Base-by-base conservation (phyloP, 495 filamentous ascomycete genomes). In the Hyphodiscus hymeniophilus region DNA sequence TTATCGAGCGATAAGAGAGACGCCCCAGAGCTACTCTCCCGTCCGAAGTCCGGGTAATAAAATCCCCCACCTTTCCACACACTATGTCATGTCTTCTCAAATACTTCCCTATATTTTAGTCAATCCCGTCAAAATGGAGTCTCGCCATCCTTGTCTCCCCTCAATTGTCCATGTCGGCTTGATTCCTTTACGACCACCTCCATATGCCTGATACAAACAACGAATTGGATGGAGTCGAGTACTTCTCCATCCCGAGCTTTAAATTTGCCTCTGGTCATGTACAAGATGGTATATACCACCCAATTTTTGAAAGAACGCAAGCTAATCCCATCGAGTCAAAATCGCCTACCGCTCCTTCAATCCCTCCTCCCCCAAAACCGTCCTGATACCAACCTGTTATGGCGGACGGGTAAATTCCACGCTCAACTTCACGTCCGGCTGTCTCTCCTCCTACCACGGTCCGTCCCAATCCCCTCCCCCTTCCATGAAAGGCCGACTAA, bases 321-420 rank as follows among this genome's bases (percentile, higher is more conserved):
- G 4, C 26, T 28, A 28, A 28, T 28, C 10, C 5, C 26, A 28
- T 28, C 26, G 5, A 28, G 26, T 68, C 40, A 62, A 60, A 21
- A 49, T 75, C 13, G 70, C 72, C 23, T 76, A 71, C 47, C 61
- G 62, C 11, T 61, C 64, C 7, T 61, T 67, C 58, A 71, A 71
- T 34, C 63, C 63, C 8, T 59, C 52, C 3, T 55, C 58, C 6
- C 39, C 50, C 4, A 69, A 72, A 38, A 54, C 40, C 2, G 66
- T 60, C n/a, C 50, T 73, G 24, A 63, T 75, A 21, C 66, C 66
- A 16, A 76, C 73, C 4, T 76, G 71, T 50, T 75, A 68, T 32
- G 66, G 67, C 3, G 73, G 73, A 18, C 58, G 60, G 32, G 61
- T 76, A 28, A 59, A 68, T 11, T 48, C 47, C 0, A 73, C 72